These are phyloP conservation scores for Geotrichum candidum DNA, from an alignment of 1,139 yeast species.

Conservation along the genomic window DNA sequence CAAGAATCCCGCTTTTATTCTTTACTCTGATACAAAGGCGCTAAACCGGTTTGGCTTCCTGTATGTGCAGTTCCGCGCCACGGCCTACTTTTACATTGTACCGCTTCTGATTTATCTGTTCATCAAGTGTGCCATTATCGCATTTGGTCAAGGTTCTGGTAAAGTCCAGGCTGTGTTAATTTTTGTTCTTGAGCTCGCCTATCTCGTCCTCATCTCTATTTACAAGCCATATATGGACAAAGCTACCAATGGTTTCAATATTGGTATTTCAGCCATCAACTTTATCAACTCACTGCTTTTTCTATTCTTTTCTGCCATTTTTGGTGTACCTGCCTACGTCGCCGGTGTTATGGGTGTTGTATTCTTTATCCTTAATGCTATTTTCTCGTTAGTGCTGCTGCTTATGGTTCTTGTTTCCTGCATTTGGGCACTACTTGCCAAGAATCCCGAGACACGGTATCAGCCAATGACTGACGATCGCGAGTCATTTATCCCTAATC, in stretches of 20 bases:
- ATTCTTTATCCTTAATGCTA: slow-evolving; percentile 82
- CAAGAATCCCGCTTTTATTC: slow-evolving; percentile 86
- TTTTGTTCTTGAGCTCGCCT: slow-evolving; percentile 66
- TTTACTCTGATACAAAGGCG: slow-evolving; percentile 76
- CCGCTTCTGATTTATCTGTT: slow-evolving; percentile 61
- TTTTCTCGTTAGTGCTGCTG: slow-evolving; percentile 73
- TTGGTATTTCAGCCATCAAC: slow-evolving; percentile 72
- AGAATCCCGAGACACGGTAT: slow-evolving; percentile 91
- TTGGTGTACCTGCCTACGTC: slow-evolving; percentile 78
- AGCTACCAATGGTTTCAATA: slow-evolving; percentile 86
- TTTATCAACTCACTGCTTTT: slow-evolving; percentile 79
- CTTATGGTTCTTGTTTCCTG: slow-evolving; percentile 85
- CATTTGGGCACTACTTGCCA: slow-evolving; percentile 71
- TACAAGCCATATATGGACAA: slow-evolving; percentile 88
- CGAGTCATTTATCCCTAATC: slow-evolving; percentile 69
- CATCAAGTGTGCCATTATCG: slow-evolving; percentile 75
- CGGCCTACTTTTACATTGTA: slow-evolving; percentile 73
- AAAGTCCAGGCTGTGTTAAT: slow-evolving; percentile 74
- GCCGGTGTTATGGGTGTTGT: slow-evolving; percentile 89
- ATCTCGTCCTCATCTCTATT: slow-evolving; percentile 55
- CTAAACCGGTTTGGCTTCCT: slow-evolving; percentile 87
- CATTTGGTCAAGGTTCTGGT: slow-evolving; percentile 74
- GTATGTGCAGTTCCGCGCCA: slow-evolving; percentile 85
- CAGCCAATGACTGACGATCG: slow-evolving; percentile 97
- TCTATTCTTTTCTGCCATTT: slow-evolving; percentile 79